Percentiles rank a stretch among this genome's conserved stretches.
Conservation (phyloP, 176 grass and related monocot species). For the Calamus simplicifolius region DNA sequence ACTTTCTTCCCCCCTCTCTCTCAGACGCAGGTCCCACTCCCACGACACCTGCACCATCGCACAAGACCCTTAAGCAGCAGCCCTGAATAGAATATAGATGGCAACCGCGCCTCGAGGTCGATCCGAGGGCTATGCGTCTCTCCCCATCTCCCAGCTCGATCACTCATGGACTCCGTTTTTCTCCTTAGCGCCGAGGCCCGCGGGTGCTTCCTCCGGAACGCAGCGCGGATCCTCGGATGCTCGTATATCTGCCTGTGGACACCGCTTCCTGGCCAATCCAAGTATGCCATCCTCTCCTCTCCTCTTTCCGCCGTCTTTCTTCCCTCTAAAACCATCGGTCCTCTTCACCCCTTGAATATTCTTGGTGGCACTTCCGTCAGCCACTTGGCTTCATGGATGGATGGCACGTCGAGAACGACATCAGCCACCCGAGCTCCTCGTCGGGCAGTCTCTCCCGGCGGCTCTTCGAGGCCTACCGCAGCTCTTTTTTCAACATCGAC, state of each 20-base stretch:
- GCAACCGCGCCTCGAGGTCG: too few relatives aligned
- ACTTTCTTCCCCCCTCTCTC: not conserved
- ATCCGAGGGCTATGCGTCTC: too few relatives aligned
- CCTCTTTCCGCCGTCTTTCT: not conserved
- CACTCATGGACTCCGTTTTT: conserved; percentile 34
- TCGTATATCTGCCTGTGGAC: conserved; percentile 39
- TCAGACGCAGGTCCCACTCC: not conserved
- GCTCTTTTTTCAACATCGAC: conserved; percentile 29
- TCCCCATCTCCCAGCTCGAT: too few relatives aligned
- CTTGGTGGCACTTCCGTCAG: not conserved
- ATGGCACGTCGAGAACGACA: conserved; percentile 30
- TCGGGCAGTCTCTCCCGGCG: not conserved
- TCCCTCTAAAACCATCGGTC: not conserved
- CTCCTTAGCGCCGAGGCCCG: conserved; percentile 20
- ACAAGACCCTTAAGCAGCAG: too few relatives aligned
- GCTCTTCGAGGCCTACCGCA: conserved; percentile 45
- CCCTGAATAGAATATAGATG: too few relatives aligned
- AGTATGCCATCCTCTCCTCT: not conserved
- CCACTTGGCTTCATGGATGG: conserved; percentile 37
- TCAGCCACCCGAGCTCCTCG: conserved; percentile 6
- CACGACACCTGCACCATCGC: too few relatives aligned
- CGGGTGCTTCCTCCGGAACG: conserved; percentile 9
- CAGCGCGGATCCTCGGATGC: conserved; percentile 19
- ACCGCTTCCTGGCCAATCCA: conserved; percentile 6
- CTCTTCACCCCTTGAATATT: not conserved